Evolutionary conservation across 805 yeast species (phyloP).

Genomic region (Yamadazyma endophytica): DNA sequence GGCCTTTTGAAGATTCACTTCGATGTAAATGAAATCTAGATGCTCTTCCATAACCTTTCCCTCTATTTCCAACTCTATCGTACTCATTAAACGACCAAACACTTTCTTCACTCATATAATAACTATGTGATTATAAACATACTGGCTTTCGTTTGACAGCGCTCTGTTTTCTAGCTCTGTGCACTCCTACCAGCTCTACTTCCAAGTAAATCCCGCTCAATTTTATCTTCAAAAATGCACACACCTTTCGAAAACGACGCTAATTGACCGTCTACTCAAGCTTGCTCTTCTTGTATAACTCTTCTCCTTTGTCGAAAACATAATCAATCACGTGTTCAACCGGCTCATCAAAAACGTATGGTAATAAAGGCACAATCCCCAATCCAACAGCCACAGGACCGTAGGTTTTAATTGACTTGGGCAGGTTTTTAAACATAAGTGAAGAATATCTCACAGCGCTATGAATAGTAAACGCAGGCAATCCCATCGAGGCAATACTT

Average conservation of each 20-base stretch:
- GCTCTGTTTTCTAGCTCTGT: too few species aligned
- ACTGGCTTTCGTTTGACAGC: too few species aligned
- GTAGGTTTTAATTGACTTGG: slow-evolving; percentile 48
- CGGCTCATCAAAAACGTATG: slow-evolving; percentile 78
- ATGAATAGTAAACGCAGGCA: slow-evolving; percentile 84
- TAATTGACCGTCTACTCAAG: slow-evolving; percentile 5
- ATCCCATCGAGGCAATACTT: slow-evolving; percentile 78
- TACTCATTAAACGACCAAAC: too few species aligned
- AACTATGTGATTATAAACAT: too few species aligned
- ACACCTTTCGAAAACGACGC: too few species aligned
- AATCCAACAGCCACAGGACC: slow-evolving; percentile 81
- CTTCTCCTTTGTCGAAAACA: slow-evolving; percentile 51
- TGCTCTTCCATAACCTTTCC: background rate
- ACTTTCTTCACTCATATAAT: too few species aligned
- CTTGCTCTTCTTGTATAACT: slow-evolving; percentile 15
- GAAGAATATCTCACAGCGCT: slow-evolving; percentile 70
- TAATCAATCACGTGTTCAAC: slow-evolving; percentile 67
- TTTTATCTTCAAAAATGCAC: too few species aligned
- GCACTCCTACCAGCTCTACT: too few species aligned
- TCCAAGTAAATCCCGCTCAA: too few species aligned
- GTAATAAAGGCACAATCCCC: slow-evolving; percentile 71
- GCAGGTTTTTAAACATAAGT: slow-evolving; percentile 52
- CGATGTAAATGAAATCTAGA: too few species aligned
- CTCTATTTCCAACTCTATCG: background rate
- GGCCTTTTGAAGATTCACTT: too few species aligned